Percentiles rank a stretch among this genome's conserved stretches.
Evolutionary conservation across 2,329 filamentous ascomycete species (phyloP).

Genomic region (Ophiostoma perfectum): DNA sequence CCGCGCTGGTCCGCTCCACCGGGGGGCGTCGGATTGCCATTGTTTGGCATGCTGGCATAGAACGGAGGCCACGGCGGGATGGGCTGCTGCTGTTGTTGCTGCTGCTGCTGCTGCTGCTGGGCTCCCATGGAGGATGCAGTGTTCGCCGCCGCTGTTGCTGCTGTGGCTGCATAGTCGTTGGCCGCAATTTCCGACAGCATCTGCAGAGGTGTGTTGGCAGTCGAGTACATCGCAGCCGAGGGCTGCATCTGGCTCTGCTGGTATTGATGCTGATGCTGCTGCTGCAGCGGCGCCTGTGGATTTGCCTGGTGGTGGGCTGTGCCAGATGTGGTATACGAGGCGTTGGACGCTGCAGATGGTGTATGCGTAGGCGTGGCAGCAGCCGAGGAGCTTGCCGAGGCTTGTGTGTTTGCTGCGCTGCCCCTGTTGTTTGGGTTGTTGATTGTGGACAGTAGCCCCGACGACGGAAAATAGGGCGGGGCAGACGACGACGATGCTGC

Average conservation of each 20-base stretch:
- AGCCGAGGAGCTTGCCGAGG: not conserved
- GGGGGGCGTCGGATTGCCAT: not conserved
- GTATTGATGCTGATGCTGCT: not conserved
- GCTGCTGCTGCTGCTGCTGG: slow-evolving; percentile 27
- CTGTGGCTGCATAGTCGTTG: slow-evolving; percentile 33
- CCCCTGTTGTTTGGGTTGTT: not conserved
- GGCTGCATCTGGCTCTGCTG: slow-evolving; percentile 8
- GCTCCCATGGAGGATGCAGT: not conserved
- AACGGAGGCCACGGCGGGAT: slow-evolving; percentile 20
- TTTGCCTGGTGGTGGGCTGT: not conserved
- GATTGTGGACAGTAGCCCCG: not conserved
- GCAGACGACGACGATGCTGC: not conserved
- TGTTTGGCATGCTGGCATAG: slow-evolving; percentile 20
- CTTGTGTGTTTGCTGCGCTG: not conserved
- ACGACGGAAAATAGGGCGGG: slow-evolving; percentile 4
- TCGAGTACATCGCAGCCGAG: slow-evolving; percentile 26
- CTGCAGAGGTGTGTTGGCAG: slow-evolving; percentile 50
- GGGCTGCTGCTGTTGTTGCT: slow-evolving; percentile 28
- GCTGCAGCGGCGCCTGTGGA: not conserved
- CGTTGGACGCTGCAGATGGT: not conserved
- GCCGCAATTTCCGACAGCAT: slow-evolving; percentile 54
- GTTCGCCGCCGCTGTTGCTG: not conserved
- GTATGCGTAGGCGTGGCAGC: not conserved
- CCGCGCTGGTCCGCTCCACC: not conserved
- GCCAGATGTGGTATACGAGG: not conserved